phyloP scores from a whole-genome alignment of 352 stramenopile genomes.

The Pythium sp. region DNA sequence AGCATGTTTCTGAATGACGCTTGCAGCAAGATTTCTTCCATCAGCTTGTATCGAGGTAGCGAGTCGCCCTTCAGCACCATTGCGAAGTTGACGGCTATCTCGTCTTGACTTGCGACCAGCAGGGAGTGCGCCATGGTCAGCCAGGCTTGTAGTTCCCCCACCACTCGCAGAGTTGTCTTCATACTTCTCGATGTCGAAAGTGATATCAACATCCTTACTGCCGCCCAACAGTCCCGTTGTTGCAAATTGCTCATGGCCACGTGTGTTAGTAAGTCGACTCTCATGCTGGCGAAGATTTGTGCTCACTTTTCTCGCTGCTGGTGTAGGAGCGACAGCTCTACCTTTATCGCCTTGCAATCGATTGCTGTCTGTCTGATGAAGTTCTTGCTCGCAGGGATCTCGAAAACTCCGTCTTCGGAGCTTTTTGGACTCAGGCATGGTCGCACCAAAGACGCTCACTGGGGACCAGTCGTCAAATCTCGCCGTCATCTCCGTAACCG shows the following conservation, averaged over 20 bases:
- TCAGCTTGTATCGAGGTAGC: neutral
- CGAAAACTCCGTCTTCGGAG: neutral
- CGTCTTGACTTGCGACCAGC: neutral
- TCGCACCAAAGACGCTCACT: conserved; percentile 38
- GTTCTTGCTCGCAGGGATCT: too few species aligned
- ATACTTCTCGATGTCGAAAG: too few species aligned
- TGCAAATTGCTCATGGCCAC: neutral
- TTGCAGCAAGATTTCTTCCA: conserved; percentile 19
- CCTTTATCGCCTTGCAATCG: neutral
- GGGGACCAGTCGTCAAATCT: conserved; percentile 40
- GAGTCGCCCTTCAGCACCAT: neutral
- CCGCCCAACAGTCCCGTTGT: neutral
- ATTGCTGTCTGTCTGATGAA: neutral
- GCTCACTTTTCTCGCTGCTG: neutral
- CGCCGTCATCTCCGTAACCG: neutral
- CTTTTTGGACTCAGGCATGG: conserved; percentile 1
- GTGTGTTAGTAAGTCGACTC: neutral
- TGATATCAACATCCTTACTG: too few species aligned
- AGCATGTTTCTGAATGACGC: conserved; percentile 20
- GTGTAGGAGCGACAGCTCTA: neutral
- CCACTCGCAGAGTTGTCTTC: too few species aligned
- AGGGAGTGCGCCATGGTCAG: neutral
- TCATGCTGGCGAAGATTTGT: neutral
- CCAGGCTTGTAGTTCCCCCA: neutral
- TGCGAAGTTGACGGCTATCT: neutral